Evolutionary conservation across 129 eudicot species (phyloP), one percentile per base, ranked within the genome.

Genomic region (Lactuca sativa): DNA sequence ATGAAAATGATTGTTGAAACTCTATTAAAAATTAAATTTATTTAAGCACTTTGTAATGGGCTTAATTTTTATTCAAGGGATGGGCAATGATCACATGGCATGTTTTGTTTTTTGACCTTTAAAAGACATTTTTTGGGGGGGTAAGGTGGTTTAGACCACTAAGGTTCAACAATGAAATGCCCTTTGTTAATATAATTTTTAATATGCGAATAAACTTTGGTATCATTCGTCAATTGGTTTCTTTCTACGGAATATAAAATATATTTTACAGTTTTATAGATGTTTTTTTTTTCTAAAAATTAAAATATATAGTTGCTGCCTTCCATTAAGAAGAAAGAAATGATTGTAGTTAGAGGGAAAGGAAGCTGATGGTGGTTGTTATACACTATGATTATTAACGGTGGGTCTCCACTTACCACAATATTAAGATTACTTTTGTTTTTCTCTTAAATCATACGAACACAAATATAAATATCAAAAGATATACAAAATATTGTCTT

Each of bases 31-130:
- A 69, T 41, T 33, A 62, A 40, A 53, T 77, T 61, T 53, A 8
- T 69, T 76, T 40, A 62, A 52, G 40, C 75, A 53, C 76, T 62
- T 53, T 54, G 70, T 60, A 41, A 61, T 69, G 66, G 51, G 71
- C 56, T 68, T 76, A 76, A 61, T 76, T 31, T 67, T 61, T 61
- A 61, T 69, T 63, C 57, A 53, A 54, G 71, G 62, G 58, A 77
- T 62, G 81, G 75, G 76, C 71, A 49, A 59, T 31, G 66, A 63
- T 77, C 81, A 77, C 81, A 77, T 77, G 81, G 75, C 71, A 77
- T 77, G 81, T 77, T 71, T 77, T 15, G 71, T 54, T 53, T 53
- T 44, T 77, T 77, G 71, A 77, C 81, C 65, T 77, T 69, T 38
- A 68, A 67, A 69, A 52, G 70, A 69, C 64, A 60, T 38, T n/a